Percentiles rank a stretch among this genome's conserved stretches.
Conservation (phyloP, 495 filamentous ascomycete species). For the Talaromyces borbonicus region DNA sequence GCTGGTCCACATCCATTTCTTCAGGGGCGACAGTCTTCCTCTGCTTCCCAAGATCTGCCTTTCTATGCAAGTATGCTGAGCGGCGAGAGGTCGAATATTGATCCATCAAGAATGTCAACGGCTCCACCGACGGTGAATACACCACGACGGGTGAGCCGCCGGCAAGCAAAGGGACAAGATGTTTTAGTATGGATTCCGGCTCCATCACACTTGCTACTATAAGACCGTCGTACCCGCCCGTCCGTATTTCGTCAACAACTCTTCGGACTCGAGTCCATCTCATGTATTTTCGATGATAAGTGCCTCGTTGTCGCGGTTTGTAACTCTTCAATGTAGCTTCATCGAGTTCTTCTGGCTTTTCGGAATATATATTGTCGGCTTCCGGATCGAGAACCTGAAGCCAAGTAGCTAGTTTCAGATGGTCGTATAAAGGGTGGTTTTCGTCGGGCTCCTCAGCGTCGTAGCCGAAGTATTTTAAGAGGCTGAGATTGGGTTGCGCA, state of each 20-base stretch:
- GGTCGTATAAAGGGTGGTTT: slow-evolving; percentile 67
- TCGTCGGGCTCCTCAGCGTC: slow-evolving; percentile 57
- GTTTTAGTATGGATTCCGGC: slow-evolving; percentile 59
- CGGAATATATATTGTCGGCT: slow-evolving; percentile 56
- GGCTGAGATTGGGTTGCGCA: slow-evolving; percentile 75
- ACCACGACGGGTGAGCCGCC: slow-evolving; percentile 80
- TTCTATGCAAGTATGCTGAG: slow-evolving; percentile 54
- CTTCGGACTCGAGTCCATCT: slow-evolving; percentile 60
- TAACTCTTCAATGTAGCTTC: slow-evolving; percentile 46
- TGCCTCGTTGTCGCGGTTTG: slow-evolving; percentile 69
- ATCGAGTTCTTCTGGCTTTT: slow-evolving; percentile 43
- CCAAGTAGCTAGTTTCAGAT: slow-evolving; percentile 80
- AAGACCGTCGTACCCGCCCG: slow-evolving; percentile 73
- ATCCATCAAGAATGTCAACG: slow-evolving; percentile 64
- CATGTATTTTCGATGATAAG: slow-evolving; percentile 75
- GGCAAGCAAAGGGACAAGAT: slow-evolving; percentile 64
- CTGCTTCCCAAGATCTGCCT: slow-evolving; percentile 24
- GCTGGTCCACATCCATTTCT: slow-evolving; percentile 15
- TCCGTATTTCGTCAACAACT: slow-evolving; percentile 61
- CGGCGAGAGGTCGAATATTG: slow-evolving; percentile 67
- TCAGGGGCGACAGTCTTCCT: background rate
- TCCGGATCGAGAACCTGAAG: slow-evolving; percentile 73
- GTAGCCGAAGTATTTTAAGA: slow-evolving; percentile 81
- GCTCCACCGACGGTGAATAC: slow-evolving; percentile 70
- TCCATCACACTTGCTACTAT: slow-evolving; percentile 75